These are phyloP conservation scores for Poa pratensis DNA, from an alignment of 176 grass and related monocot genomes.

Conservation along the genomic window DNA sequence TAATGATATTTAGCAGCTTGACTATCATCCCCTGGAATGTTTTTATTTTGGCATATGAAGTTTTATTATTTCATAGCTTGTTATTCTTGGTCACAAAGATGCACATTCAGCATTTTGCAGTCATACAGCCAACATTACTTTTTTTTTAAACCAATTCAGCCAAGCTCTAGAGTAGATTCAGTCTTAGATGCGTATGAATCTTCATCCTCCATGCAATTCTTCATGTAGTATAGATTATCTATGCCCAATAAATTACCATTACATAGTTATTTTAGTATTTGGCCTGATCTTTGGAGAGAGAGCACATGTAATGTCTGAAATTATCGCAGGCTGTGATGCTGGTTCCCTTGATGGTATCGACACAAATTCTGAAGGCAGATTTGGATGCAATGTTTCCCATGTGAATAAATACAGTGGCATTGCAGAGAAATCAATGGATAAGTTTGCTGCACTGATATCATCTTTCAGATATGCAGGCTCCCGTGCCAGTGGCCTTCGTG, in stretches of 20 bases:
- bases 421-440: conserved; percentile 96
- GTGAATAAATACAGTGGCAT: conserved; percentile 75
- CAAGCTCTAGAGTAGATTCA: conserved; percentile 2
- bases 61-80: neutral
- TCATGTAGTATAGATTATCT: neutral
- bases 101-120: conserved; percentile 11
- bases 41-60: conserved; percentile 9
- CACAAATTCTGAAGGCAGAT: conserved; percentile 53
- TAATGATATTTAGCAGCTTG: neutral
- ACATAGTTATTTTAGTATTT: neutral
- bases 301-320: conserved; percentile 26
- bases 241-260: neutral
- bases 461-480: conserved; percentile 84
- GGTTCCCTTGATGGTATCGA: conserved; percentile 28
- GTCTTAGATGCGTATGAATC: conserved; percentile 27
- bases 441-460: conserved; percentile 71
- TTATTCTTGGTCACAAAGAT: conserved; percentile 1
- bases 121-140: neutral
- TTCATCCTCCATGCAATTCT: neutral
- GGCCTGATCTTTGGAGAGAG: conserved; percentile 14
- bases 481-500: conserved; percentile 86
- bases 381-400: conserved; percentile 87
- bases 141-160: neutral
- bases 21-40: neutral
- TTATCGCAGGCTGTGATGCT: conserved; percentile 39